A percentile compares a stretch with the other conserved stretches of the same genome.
Conservation (phyloP, 768 basidiomycete genomes). For the Postia placenta region DNA sequence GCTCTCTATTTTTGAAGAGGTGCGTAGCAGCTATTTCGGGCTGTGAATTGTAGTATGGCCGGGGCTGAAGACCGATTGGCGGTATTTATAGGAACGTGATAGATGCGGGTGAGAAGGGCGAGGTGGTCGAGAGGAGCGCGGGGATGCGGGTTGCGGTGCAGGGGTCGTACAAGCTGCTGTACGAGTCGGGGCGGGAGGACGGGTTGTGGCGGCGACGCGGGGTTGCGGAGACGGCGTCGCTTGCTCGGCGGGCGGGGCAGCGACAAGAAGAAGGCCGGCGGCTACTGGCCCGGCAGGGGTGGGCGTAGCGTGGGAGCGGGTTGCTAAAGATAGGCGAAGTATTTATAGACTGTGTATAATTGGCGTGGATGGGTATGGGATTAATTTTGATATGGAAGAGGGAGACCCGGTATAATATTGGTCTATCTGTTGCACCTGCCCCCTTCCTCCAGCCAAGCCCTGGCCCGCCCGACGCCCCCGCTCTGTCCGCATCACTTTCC, state of each 20-base stretch:
- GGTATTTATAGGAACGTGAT: constrained; percentile 50
- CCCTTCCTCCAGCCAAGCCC: constrained; percentile 12
- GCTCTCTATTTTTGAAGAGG: constrained; percentile 54
- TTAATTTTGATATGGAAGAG: constrained; percentile 1
- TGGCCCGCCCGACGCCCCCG: constrained; percentile 5
- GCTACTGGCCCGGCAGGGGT: constrained; percentile 27
- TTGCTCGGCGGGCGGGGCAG: constrained; percentile 33
- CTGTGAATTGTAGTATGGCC: constrained; percentile 9
- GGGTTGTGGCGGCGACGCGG: constrained; percentile 35
- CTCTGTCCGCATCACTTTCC: constrained; percentile 1
- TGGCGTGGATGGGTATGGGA: constrained; percentile 7
- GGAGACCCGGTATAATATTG: too few species aligned
- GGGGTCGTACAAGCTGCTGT: constrained; percentile 63
- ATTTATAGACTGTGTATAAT: constrained; percentile 11
- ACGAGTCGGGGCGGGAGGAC: constrained; percentile 64
- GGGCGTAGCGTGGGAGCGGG: constrained; percentile 15
- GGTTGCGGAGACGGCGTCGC: constrained; percentile 25
- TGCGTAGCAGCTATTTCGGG: constrained; percentile 25
- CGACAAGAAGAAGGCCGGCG: constrained; percentile 56
- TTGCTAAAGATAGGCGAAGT: constrained; percentile 14
- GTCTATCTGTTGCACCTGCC: too few species aligned
- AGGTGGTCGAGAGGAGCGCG: constrained; percentile 26
- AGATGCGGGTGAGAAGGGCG: constrained; percentile 23
- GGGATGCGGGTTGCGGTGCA: constrained; percentile 51
- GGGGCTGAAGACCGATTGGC: constrained; percentile 20